Conservation (phyloP, 192 early-diverging fungal species). For the Funneliformis mosseae region DNA sequence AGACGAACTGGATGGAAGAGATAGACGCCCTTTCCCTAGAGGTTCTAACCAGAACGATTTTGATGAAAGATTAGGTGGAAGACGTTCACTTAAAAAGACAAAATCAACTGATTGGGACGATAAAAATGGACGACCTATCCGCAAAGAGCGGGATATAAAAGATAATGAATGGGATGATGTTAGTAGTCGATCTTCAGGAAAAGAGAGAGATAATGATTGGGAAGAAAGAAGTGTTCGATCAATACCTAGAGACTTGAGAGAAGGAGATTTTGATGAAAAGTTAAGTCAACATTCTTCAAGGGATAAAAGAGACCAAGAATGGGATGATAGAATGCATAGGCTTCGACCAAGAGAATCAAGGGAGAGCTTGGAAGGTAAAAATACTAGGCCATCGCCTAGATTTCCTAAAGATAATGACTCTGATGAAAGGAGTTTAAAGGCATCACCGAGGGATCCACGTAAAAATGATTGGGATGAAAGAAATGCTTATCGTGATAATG, state of each 20-base stretch:
- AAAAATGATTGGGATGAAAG: conserved; percentile 21
- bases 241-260: not conserved
- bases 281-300: not conserved
- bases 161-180: conserved; percentile 14
- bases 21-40: conserved; percentile 4
- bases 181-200: conserved; percentile 3
- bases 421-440: not conserved
- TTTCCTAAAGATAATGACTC: not conserved
- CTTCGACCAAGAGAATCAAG: not conserved
- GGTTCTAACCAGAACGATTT: not conserved
- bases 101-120: not conserved
- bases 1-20: conserved; percentile 7
- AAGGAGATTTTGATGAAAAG: conserved; percentile 14
- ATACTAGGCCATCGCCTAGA: not conserved
- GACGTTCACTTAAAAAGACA: not conserved
- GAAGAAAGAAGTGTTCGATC: not conserved
- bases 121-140: not conserved
- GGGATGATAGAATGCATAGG: conserved; percentile 1
- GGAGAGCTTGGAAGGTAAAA: not conserved
- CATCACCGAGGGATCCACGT: not conserved
- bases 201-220: conserved; percentile 14
- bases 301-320: not conserved
- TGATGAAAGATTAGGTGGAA: not conserved
- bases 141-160: too few species aligned
- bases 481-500: not conserved